Conservation (phyloP, 495 filamentous ascomycete genomes). For the Pyrenopolyporus hunteri region DNA sequence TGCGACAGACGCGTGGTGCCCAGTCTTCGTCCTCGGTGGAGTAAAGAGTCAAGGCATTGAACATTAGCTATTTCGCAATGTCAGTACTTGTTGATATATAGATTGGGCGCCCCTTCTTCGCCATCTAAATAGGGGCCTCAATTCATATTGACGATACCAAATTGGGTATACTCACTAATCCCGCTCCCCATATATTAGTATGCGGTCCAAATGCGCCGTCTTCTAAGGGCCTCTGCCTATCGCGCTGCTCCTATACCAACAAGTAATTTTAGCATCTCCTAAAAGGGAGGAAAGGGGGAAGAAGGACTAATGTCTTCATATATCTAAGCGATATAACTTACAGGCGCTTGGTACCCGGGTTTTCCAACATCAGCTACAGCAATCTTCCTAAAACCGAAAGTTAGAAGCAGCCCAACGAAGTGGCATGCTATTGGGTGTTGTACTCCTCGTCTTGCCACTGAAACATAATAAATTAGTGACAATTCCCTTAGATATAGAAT, state of each 20-base stretch:
- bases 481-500: background rate
- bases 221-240: background rate
- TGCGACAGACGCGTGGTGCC: conserved; percentile 8
- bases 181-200: conserved; percentile 30
- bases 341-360: conserved; percentile 23
- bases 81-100: background rate
- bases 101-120: too few relatives aligned
- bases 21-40: conserved; percentile 24
- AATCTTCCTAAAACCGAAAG: conserved; percentile 5
- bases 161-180: conserved; percentile 21
- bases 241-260: conserved; percentile 27
- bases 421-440: background rate
- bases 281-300: too few relatives aligned
- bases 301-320: background rate
- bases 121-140: too few relatives aligned
- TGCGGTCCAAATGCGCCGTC: conserved; percentile 17
- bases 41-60: conserved; percentile 19
- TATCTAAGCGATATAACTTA: background rate
- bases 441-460: conserved; percentile 20
- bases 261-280: too few relatives aligned
- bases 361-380: conserved; percentile 16
- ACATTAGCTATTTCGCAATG: conserved; percentile 22
- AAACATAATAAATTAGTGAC: background rate
- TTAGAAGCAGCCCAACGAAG: background rate
- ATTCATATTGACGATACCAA: too few relatives aligned